Evolutionary conservation across 2,329 filamentous ascomycete species (phyloP), one percentile per base, ranked within the genome.

Genomic region (Fusarium sp.): DNA sequence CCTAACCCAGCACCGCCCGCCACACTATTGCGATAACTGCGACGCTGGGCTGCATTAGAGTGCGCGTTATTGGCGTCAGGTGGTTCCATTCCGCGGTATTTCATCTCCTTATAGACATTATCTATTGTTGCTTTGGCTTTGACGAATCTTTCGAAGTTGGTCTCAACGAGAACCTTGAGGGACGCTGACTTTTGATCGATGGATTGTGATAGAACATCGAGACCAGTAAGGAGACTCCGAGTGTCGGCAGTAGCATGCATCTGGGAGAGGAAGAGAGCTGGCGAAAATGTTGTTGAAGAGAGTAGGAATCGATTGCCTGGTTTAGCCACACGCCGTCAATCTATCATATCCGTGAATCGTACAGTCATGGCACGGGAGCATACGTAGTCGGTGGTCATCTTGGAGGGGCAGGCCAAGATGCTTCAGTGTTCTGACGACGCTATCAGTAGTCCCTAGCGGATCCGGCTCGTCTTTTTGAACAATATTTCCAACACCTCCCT

Each of bases 101-200:
- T 98, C 96, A 99, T 99, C 82, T 99, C 96, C 71, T 92, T 97
- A 84, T 99, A 99, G 59, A 99, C 96, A 83, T 97, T 97, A 84
- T 99, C 96, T 78, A 99, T 98, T 13, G 96, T 98, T 24, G 96
- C 94, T 83, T 99, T 99, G 48, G 96, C 96, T 72, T 94, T 93
- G 63, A 99, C 96, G 85, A 99, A 99, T 75, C 96, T 93, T 83
- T 99, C 97, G 80, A 99, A 99, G 82, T 99, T 99, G 73, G 94
- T 96, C 82, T 99, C 96, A 30, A 99, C 96, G 24, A 99, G 88
- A 17, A 97, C 93, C 81, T 99, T 99, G 70, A 99, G 89, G 8
- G 95, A 98, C 0, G 96, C 96, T 0, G 96, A 98, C 83, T 99
- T 99, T 83, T 98, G 94, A 79, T 98, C 96, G 78, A 99, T 99